phyloP scores from a whole-genome alignment of 805 yeast genomes.

The Candida nitratophila region DNA sequence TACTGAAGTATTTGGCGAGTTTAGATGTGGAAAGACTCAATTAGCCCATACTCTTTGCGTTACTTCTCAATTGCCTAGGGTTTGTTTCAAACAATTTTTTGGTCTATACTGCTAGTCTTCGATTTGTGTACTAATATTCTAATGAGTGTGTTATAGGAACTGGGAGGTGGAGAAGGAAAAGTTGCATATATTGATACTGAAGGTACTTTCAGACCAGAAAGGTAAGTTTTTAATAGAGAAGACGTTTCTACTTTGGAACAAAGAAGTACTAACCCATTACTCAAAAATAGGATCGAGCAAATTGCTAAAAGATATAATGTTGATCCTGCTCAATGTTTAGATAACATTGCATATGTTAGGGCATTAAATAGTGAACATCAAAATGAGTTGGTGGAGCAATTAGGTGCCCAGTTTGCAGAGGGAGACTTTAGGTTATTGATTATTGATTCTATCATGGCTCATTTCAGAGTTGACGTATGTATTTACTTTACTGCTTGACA shows the following conservation, averaged over 20 bases:
- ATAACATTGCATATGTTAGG: conserved; percentile 67
- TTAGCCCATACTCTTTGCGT: conserved; percentile 74
- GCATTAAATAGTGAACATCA: conserved; percentile 78
- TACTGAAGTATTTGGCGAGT: conserved; percentile 77
- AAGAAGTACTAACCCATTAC: too few relatives aligned
- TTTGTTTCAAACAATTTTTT: conserved; percentile 6
- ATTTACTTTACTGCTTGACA: background rate
- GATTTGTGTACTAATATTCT: background rate
- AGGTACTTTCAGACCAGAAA: conserved; percentile 74
- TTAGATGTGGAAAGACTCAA: conserved; percentile 79
- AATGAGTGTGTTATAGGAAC: conserved; percentile 21
- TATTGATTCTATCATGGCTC: conserved; percentile 73
- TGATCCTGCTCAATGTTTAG: conserved; percentile 63
- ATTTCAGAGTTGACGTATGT: conserved; percentile 59
- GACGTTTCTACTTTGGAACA: too few relatives aligned
- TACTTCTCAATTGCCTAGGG: conserved; percentile 63
- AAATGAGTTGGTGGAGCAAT: conserved; percentile 59
- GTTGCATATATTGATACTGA: conserved; percentile 76
- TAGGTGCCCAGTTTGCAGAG: conserved; percentile 60
- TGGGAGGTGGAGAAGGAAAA: conserved; percentile 81
- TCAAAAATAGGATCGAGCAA: conserved; percentile 46
- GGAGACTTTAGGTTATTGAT: conserved; percentile 56
- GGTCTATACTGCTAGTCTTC: background rate
- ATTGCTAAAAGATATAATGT: conserved; percentile 66
- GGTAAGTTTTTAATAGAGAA: conserved; percentile 32